Evolutionary conservation across 1,139 yeast species (phyloP).

Genomic region (Blastobotrys persicus): DNA sequence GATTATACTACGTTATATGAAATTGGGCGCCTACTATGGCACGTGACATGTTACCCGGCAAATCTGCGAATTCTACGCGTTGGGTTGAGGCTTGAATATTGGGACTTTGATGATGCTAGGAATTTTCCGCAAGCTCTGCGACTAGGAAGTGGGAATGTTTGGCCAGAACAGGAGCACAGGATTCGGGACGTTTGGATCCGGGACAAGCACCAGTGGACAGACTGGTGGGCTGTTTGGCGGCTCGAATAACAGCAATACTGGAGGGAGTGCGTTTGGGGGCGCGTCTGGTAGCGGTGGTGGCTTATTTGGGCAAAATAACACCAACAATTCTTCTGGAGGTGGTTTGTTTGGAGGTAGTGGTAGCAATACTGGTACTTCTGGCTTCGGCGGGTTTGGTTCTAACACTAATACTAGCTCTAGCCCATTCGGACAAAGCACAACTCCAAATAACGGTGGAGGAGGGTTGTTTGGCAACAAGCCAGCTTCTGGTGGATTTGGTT

Average conservation of each 20-base stretch:
- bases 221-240: constrained; percentile 33
- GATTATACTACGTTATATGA: too few relatives aligned
- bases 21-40: too few relatives aligned
- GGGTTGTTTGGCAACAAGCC: constrained; percentile 31
- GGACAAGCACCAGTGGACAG: constrained; percentile 30
- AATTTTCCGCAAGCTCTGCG: background rate
- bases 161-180: constrained; percentile 28
- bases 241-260: constrained; percentile 30
- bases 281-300: constrained; percentile 9
- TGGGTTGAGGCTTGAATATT: background rate
- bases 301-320: constrained; percentile 29
- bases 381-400: constrained; percentile 40
- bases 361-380: constrained; percentile 23
- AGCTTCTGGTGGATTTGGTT: constrained; percentile 10
- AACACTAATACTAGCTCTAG: constrained; percentile 10
- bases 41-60: background rate
- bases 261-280: constrained; percentile 32
- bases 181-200: constrained; percentile 35
- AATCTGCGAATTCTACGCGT: background rate
- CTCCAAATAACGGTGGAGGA: constrained; percentile 18
- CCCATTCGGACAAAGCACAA: constrained; percentile 21
- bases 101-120: too few relatives aligned
- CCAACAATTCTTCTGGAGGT: constrained; percentile 32
- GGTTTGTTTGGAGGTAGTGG: constrained; percentile 14
- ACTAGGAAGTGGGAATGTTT: constrained; percentile 21